Conservation (phyloP, 1,284 basidiomycete species). For the Moesziomyces parantarcticus region DNA sequence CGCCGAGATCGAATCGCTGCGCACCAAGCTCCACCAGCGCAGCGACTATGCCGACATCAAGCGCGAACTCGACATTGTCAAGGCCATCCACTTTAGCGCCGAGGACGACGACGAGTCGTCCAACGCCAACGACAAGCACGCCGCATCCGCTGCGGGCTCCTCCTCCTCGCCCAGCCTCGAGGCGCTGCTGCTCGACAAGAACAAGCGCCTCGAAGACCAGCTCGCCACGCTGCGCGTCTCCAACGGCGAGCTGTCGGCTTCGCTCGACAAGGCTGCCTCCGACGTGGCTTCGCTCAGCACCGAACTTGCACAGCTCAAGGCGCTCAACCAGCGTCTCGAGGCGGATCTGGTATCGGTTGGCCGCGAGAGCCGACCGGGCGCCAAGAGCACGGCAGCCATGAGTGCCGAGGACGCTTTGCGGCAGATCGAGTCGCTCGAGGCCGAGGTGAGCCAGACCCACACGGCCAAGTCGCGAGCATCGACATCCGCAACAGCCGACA, state of each 20-base stretch:
- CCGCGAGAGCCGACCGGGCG: constrained; percentile 2
- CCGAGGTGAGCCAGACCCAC: constrained; percentile 6
- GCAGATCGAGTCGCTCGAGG: constrained; percentile 41
- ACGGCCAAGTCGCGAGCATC: not conserved
- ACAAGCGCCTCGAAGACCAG: constrained; percentile 92
- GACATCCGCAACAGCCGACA: constrained; percentile 1
- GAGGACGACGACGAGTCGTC: constrained; percentile 72
- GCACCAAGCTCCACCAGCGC: constrained; percentile 36
- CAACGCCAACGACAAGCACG: not conserved
- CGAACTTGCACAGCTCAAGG: constrained; percentile 81
- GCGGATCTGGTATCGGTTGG: constrained; percentile 77
- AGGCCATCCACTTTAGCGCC: constrained; percentile 57
- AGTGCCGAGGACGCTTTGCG: constrained; percentile 40
- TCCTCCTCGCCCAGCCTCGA: constrained; percentile 75
- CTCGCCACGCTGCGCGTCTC: constrained; percentile 89
- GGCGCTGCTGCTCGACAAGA: constrained; percentile 88
- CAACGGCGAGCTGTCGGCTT: constrained; percentile 30
- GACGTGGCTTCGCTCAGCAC: constrained; percentile 74
- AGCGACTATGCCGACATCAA: constrained; percentile 83
- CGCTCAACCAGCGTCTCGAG: constrained; percentile 88
- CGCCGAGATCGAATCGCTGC: constrained; percentile 80
- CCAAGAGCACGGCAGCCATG: constrained; percentile 15
- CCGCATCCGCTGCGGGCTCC: no score
- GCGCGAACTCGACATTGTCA: constrained; percentile 64
- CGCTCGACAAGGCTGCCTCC: constrained; percentile 69